phyloP scores from a whole-genome alignment of 441 rosid species.

The Manihot esculenta region DNA sequence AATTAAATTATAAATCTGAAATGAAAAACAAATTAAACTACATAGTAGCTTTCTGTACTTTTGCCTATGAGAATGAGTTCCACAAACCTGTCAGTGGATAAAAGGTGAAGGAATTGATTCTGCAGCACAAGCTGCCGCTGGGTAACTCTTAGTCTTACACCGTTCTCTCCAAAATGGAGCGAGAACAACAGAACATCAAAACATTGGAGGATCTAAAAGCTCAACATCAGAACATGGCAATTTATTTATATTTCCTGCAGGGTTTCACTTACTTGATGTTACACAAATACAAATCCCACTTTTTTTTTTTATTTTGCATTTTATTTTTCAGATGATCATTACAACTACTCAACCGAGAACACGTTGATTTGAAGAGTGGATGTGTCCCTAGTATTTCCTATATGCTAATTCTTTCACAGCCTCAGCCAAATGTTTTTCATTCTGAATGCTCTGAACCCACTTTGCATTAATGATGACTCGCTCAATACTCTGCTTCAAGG shows the following conservation, averaged over 20 bases:
- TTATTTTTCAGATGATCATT: too few relatives aligned
- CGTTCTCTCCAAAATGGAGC: constrained; percentile 81
- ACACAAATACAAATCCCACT: too few relatives aligned
- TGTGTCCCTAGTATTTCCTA: constrained; percentile 39
- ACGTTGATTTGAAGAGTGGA: too few relatives aligned
- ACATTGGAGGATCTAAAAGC: constrained; percentile 78
- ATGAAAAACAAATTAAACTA: too few relatives aligned
- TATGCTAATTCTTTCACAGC: constrained; percentile 52
- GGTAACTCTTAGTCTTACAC: constrained; percentile 57
- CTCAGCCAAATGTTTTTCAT: constrained; percentile 50
- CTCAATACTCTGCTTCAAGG: constrained; percentile 94
- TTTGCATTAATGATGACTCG: constrained; percentile 67
- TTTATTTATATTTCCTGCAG: not conserved
- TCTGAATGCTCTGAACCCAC: constrained; percentile 71
- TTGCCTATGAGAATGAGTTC: too few relatives aligned
- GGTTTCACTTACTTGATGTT: too few relatives aligned
- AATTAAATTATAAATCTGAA: too few relatives aligned
- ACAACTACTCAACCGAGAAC: too few relatives aligned
- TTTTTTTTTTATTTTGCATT: too few relatives aligned
- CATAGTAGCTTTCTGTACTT: too few relatives aligned
- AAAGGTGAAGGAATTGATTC: constrained; percentile 54
- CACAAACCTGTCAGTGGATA: too few relatives aligned
- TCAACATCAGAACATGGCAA: constrained; percentile 61
- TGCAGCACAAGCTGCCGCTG: constrained; percentile 85
- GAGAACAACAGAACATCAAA: constrained; percentile 55